Base-by-base conservation (phyloP, 2,329 filamentous ascomycete genomes). In the Lachnellula hyalina region DNA sequence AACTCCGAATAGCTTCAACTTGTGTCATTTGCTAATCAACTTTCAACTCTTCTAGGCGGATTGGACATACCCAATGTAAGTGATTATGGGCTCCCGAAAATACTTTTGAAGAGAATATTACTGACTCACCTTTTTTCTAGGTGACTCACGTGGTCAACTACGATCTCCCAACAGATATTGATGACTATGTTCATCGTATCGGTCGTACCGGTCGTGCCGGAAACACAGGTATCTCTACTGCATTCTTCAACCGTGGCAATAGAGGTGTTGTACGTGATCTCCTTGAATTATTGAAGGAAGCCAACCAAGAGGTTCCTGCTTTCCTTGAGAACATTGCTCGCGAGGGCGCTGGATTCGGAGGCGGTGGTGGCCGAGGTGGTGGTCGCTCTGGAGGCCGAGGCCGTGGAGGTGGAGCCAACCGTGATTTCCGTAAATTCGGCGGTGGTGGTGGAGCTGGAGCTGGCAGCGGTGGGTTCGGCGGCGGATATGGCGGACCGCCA, bases 191-290 rank as follows among this genome's bases (percentile, higher is more conserved):
- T 56, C 94, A 99, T 76, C 90, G 94, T 73, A 99, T 99, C 69
- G 94, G 94, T 86, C 94, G 94, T 93, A 99, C 94, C 63, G 94
- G 94, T 71, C 94, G 94, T 90, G 94, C 94, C 63, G 94, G 94
- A 74, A 99, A 99, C 81, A 97, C 93, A 68, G 94, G 94, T 87
- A 86, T 96, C 65, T 90, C 94, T 5, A 99, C 94, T 66, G 94
- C 94, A 54, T 99, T 99, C 83, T 97, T 99, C 87, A 99, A 99
- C 84, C 93, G 94, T 71, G 93, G 93, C 70, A 99, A 99, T 82
- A 90, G 94, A 68, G 94, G 94, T 76, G 90, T 99, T 65, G 94
- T 97, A 62, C 89, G 94, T 64, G 94, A 97, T 67, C 85, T 99
- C 59, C 83, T 99, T 66, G 94, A 99, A n/a, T 85, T 99, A 28